Base-by-base conservation (phyloP, 768 basidiomycete genomes). In the Lenzites betulinus region DNA sequence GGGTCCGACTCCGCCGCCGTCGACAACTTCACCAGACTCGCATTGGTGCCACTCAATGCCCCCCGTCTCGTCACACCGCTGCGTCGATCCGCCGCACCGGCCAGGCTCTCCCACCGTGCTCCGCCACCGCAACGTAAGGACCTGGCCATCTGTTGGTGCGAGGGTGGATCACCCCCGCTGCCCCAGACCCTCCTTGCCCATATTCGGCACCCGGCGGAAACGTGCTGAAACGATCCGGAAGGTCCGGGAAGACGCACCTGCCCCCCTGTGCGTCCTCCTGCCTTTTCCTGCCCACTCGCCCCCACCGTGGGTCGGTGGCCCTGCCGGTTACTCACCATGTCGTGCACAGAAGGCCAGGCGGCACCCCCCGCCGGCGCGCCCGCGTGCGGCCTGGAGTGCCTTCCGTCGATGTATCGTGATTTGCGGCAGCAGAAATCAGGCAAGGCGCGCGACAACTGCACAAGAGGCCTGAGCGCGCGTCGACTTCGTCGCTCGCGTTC, bases 41-140 rank as follows among this genome's bases (percentile, higher is more conserved):
- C 44, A 6, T 25, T 23, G 13, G n/a, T n/a, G 7, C 43, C n/a
- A 6, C 22, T 25, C 44, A 25, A 11, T 15, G 16, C 1, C 30
- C 30, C 6, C 11, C 30, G 30, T 33, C 30, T 33, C 30, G 30
- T 33, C 30, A 33, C 49, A 50, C 30, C 30, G n/a, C 25, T 26
- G 22, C 25, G 55, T 22, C 46, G 55, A 56, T 56, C 55, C 55
- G 55, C 47, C 35, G 36, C 23, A 30, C 55, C 38, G 55, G 15
- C 55, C 46, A 42, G 7, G 36, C 39, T 23, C 20, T 36, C 18
- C 26, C 15, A 16, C 23, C 51, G 8, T 33, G 35, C 12, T 0
- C 33, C 22, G 9, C 20, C 9, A 7, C 22, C 12, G 44, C 25
- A 39, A 53, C 51, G 51, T 53, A 53, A 53, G 25, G 25, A 23